A percentile compares a stretch with the other conserved stretches of the same genome.
phyloP scores from a whole-genome alignment of 176 grass and related monocot species.

The Carex scoparia region DNA sequence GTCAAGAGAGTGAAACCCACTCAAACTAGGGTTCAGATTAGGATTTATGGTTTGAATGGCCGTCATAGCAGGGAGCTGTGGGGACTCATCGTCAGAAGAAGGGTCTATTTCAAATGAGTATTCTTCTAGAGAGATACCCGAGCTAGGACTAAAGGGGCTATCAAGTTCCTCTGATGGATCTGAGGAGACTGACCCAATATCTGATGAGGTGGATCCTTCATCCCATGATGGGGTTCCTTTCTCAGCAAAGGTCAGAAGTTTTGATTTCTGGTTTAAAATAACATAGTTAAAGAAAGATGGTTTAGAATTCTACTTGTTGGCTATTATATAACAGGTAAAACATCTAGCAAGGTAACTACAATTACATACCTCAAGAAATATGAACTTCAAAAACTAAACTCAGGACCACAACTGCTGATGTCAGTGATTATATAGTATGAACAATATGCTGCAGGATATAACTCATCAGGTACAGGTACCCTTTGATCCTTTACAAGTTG shows the following conservation, averaged over 20 bases:
- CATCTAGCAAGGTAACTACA: not conserved
- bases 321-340: conserved; percentile 12
- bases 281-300: not conserved
- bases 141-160: conserved; percentile 24
- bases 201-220: conserved; percentile 17
- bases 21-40: not conserved
- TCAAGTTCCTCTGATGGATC: conserved; percentile 21
- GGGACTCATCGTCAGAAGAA: conserved; percentile 21
- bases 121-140: conserved; percentile 20
- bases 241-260: conserved; percentile 85
- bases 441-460: not conserved
- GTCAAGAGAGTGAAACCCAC: conserved; percentile 2
- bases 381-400: not conserved
- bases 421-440: not conserved
- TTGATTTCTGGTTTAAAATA: conserved; percentile 70
- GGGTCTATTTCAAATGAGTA: conserved; percentile 22
- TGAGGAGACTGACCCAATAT: conserved; percentile 8
- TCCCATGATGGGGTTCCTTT: conserved; percentile 87
- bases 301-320: conserved; percentile 13
- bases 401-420: conserved; percentile 5
- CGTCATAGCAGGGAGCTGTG: conserved; percentile 1
- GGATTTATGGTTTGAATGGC: conserved; percentile 15
- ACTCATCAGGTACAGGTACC: not conserved
- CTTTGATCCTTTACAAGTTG: not conserved
- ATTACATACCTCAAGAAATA: conserved; percentile 18